Evolutionary conservation across 1,139 yeast genomes (phyloP), one percentile per base, ranked within the genome.

Genomic region (Geotrichum australiense): DNA sequence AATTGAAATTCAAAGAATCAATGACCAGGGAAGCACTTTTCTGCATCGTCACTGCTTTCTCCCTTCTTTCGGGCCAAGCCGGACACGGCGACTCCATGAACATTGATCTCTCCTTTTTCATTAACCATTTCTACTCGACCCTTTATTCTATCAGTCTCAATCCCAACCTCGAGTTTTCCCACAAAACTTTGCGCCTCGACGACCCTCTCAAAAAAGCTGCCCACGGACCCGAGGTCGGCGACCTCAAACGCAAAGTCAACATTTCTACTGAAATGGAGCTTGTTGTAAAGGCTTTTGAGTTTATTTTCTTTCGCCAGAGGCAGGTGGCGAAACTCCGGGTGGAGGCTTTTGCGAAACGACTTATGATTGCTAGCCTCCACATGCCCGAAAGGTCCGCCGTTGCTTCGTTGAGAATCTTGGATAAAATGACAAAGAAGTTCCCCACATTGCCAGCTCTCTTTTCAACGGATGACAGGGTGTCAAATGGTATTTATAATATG

Each of bases 221-320:
- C 18, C 63, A 60, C 23, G 53, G 64, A 23, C 66, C 43, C 8
- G 42, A 47, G 12, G 29, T 35, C n/a, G 47, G 35, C 12, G 41
- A 44, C 14, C 32, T 53, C 85, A 89, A 15, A 68, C 83, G 50
- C 22, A 53, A 55, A 1, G 95, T 89, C 37, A 84, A 85, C 58
- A 83, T 87, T 2, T 77, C 95, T 0, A 89, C 96, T 7, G 89
- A 85, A 53, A 81, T 94, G 11, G 97, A 91, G 59, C 69, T 89
- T 58, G 65, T 87, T 20, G 68, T 89, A 41, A 73, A 82, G 48
- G 78, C 91, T 37, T 69, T 91, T 37, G 96, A 91, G 58, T 76
- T 76, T 43, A 74, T 87, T 15, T 89, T 91, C 54, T 83, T 87
- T 70, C 74, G 80, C 46, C 80, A 89, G 18, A 77, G 73, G 51